phyloP scores from a whole-genome alignment of 208 protist species.

The Leptomonas seymouri region DNA sequence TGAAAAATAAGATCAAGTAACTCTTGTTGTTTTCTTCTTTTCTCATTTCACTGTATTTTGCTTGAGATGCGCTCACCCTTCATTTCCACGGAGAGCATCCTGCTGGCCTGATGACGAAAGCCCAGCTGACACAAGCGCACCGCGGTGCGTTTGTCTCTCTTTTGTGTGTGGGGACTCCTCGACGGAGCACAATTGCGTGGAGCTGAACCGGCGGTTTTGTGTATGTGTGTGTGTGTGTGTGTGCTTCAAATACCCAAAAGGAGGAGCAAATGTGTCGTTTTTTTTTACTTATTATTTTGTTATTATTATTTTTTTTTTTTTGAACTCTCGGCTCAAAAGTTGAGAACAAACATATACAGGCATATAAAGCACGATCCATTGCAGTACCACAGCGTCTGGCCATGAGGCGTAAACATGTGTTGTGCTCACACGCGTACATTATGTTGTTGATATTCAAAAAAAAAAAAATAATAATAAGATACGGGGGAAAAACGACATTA shows the following conservation, averaged over 20 bases:
- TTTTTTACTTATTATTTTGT: not conserved
- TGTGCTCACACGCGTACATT: not conserved
- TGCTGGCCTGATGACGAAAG: too few species aligned
- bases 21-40: not conserved
- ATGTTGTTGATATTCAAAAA: not conserved
- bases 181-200: not conserved
- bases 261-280: too few species aligned
- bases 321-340: not conserved
- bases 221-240: too few species aligned
- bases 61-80: not conserved
- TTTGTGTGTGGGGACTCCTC: too few species aligned
- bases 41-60: not conserved
- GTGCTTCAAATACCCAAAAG: too few species aligned
- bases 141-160: too few species aligned
- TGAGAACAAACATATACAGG: not conserved
- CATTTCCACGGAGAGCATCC: not conserved
- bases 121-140: too few species aligned
- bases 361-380: constrained; percentile 8
- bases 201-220: not conserved
- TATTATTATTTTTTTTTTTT: not conserved
- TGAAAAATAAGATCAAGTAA: not conserved
- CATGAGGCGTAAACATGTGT: not conserved
- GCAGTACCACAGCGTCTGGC: not conserved
- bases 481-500: not conserved
- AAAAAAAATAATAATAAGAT: not conserved